Conservation (phyloP, 176 grass and related monocot genomes). For the sorghum (Sorghum bicolor) region DNA sequence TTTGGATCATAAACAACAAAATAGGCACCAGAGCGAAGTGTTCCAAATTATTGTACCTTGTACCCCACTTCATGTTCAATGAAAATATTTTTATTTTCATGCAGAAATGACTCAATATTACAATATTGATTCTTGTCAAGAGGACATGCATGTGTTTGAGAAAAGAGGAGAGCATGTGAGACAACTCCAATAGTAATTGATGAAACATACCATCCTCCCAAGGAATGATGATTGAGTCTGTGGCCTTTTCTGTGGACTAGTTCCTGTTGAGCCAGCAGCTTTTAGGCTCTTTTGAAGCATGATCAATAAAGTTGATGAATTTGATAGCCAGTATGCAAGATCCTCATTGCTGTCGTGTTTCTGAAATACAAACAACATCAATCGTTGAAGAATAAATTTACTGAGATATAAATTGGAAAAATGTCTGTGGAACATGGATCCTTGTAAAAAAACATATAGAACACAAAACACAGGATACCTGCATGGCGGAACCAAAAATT, state of each 20-base stretch:
- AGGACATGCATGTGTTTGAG: not conserved
- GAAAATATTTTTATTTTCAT: not conserved
- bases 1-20: not conserved
- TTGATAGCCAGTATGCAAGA: slow-evolving; percentile 96
- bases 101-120: slow-evolving; percentile 8
- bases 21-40: not conserved
- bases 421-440: not conserved
- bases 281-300: slow-evolving; percentile 89
- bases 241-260: slow-evolving; percentile 52
- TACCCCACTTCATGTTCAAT: not conserved
- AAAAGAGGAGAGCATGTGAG: not conserved
- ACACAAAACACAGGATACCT: slow-evolving; percentile 50
- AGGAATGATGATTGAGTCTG: slow-evolving; percentile 68
- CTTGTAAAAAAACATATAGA: not conserved
- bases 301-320: slow-evolving; percentile 81
- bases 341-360: slow-evolving; percentile 67
- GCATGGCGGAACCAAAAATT: slow-evolving; percentile 84
- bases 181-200: not conserved
- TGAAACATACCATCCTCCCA: slow-evolving; percentile 58
- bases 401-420: not conserved
- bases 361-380: slow-evolving; percentile 40
- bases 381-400: slow-evolving; percentile 10
- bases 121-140: not conserved
- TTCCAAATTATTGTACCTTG: not conserved
- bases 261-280: slow-evolving; percentile 41